phyloP scores from a whole-genome alignment of 306 rosid species.

The Abrus precatorius region DNA sequence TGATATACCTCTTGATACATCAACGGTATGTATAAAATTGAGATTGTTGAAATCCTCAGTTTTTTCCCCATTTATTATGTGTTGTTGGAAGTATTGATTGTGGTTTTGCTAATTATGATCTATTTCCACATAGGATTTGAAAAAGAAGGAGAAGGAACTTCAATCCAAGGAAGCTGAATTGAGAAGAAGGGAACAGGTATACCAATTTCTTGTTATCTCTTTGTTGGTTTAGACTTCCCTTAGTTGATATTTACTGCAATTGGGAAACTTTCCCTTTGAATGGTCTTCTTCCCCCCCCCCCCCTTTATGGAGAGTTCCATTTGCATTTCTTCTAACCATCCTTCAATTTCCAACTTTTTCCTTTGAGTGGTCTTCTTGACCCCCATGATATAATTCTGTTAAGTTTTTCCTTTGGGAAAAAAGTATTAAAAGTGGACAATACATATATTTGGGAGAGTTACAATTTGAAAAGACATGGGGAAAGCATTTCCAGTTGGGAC shows the following conservation, averaged over 20 bases:
- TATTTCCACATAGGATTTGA: constrained; percentile 73
- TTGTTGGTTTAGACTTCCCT: constrained; percentile 21
- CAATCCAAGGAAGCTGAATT: constrained; percentile 94
- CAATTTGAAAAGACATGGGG: background rate
- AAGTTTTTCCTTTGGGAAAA: constrained; percentile 5
- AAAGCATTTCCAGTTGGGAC: background rate
- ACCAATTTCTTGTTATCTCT: constrained; percentile 27
- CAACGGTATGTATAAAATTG: constrained; percentile 59
- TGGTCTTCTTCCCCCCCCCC: background rate
- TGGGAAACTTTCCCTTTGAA: constrained; percentile 28
- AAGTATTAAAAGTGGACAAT: constrained; percentile 1
- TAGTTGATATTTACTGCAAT: constrained; percentile 35
- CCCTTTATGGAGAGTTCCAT: background rate
- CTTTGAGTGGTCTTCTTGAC: constrained; percentile 5
- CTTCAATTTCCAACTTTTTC: background rate
- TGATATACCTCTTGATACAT: constrained; percentile 83
- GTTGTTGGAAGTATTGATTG: constrained; percentile 22
- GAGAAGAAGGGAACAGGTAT: constrained; percentile 87
- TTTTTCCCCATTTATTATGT: constrained; percentile 4
- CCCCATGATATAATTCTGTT: constrained; percentile 22
- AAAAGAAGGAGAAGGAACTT: constrained; percentile 91
- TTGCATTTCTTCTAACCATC: constrained; percentile 4
- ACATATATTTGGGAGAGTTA: background rate
- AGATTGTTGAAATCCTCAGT: constrained; percentile 42
- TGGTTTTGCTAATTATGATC: constrained; percentile 42